phyloP scores from a whole-genome alignment of 1,284 basidiomycete species.

The Cryptococcus depauperatus region DNA sequence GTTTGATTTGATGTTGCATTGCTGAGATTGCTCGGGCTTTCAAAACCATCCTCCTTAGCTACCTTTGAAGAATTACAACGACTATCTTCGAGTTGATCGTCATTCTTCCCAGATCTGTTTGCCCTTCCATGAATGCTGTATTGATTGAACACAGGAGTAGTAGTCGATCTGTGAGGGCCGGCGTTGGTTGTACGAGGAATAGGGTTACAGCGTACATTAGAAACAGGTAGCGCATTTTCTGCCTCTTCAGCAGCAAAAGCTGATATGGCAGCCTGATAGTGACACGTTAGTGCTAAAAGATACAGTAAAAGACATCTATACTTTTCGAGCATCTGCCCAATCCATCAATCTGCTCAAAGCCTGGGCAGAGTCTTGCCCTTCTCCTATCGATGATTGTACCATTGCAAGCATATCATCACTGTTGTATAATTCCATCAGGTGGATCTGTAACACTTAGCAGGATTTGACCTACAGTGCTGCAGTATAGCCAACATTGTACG shows the following conservation, averaged over 20 bases:
- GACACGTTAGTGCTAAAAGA: neutral
- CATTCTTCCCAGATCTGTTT: too few relatives aligned
- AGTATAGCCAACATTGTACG: constrained; percentile 45
- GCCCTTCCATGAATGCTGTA: neutral
- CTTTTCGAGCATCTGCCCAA: constrained; percentile 46
- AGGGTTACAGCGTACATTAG: neutral
- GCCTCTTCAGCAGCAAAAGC: constrained; percentile 38
- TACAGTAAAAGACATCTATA: constrained; percentile 13
- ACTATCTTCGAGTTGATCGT: too few relatives aligned
- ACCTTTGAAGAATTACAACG: neutral
- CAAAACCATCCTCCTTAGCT: neutral
- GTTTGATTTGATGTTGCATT: neutral
- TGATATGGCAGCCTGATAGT: constrained; percentile 31
- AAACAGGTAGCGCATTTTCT: constrained; percentile 17
- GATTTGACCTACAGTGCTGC: constrained; percentile 38
- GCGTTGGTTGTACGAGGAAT: constrained; percentile 3
- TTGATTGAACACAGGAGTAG: constrained; percentile 14
- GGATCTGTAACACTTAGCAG: too few relatives aligned
- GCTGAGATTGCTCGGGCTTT: neutral
- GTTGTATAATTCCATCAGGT: too few relatives aligned
- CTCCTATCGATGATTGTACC: constrained; percentile 37
- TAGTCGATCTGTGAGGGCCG: constrained; percentile 13
- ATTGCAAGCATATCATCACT: constrained; percentile 41
- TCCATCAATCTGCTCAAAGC: constrained; percentile 45
- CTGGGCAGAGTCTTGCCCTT: constrained; percentile 36